Evolutionary conservation across 2,329 filamentous ascomycete genomes (phyloP).

Genomic region (Arachnomyces sp.): DNA sequence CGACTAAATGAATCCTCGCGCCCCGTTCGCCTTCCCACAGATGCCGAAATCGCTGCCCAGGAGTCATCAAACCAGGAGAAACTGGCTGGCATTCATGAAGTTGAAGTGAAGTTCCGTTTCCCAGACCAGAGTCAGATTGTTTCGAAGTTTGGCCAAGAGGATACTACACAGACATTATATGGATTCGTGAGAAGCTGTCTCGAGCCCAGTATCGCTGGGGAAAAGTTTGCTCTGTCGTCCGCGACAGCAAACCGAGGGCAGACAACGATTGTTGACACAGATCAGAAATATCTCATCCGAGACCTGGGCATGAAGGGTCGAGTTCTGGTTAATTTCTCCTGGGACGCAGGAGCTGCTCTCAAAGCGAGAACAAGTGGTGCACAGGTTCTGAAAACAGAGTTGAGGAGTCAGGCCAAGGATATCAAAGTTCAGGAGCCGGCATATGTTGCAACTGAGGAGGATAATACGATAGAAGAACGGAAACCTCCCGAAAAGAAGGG

Average conservation of each 20-base stretch:
- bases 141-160: constrained; percentile 57
- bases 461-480: constrained; percentile 10
- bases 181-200: constrained; percentile 65
- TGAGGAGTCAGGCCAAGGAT: constrained; percentile 56
- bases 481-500: constrained; percentile 22
- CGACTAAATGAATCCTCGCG: constrained; percentile 66
- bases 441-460: constrained; percentile 31
- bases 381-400: constrained; percentile 53
- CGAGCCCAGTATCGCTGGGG: constrained; percentile 43
- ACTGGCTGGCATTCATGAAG: constrained; percentile 56
- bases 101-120: constrained; percentile 74
- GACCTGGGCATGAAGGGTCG: constrained; percentile 62
- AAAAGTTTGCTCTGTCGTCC: constrained; percentile 61
- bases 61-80: constrained; percentile 57
- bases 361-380: constrained; percentile 42
- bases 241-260: constrained; percentile 11
- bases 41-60: constrained; percentile 68
- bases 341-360: constrained; percentile 56
- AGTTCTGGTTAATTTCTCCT: constrained; percentile 67
- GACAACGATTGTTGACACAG: constrained; percentile 35
- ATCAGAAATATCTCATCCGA: constrained; percentile 52
- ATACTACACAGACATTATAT: constrained; percentile 66
- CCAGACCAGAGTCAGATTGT: constrained; percentile 76
- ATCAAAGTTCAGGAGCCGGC: constrained; percentile 56
- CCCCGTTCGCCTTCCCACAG: constrained; percentile 72